These are phyloP conservation scores for Malus hybrid DNA, from an alignment of 331 rosid genomes.

Conservation along the genomic window DNA sequence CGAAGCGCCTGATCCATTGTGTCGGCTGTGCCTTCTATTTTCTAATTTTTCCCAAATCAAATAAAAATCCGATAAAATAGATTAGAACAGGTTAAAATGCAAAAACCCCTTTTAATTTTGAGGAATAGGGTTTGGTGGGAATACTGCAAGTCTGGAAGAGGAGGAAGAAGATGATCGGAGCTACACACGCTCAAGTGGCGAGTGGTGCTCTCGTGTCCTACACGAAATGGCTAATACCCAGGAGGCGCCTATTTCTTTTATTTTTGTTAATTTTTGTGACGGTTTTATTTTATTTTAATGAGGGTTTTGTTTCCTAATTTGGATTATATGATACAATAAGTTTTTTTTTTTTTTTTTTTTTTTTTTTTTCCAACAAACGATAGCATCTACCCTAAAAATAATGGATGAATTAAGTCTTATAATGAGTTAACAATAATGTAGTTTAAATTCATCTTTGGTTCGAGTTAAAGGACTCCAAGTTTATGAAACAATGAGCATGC, in stretches of 20 bases:
- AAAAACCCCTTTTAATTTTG: neutral
- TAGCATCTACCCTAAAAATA: no score
- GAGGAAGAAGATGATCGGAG: neutral
- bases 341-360: no score
- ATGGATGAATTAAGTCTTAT: no score
- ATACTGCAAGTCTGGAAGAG: neutral
- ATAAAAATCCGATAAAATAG: neutral
- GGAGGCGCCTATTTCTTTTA: neutral
- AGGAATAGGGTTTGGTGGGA: neutral
- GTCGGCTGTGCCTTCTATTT: neutral
- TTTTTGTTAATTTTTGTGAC: no score
- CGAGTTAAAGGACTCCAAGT: no score
- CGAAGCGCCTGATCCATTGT: slow-evolving; percentile 98
- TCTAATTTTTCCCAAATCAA: neutral
- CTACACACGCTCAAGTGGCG: neutral
- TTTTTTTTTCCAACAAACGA: no score
- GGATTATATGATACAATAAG: no score
- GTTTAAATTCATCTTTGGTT: rapidly evolving
- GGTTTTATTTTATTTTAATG: no score
- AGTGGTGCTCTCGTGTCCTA: neutral
- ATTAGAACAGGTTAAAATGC: neutral
- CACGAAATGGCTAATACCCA: neutral
- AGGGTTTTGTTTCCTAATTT: no score
- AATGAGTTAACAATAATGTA: no score
- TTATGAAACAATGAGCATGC: neutral